Conservation (phyloP, 805 yeast species). For the Yarrowia porcina region DNA sequence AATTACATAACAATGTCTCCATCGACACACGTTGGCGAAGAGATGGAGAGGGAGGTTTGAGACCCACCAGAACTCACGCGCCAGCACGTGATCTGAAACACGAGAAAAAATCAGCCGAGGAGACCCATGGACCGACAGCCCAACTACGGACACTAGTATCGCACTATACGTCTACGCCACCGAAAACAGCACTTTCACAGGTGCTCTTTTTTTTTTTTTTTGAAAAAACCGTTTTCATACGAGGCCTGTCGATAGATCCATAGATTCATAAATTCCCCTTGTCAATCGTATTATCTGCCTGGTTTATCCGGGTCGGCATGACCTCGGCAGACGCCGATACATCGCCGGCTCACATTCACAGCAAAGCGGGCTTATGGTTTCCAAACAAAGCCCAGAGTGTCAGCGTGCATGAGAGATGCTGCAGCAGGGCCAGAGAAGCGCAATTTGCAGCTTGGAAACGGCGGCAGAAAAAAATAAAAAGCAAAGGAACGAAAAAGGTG, state of each 20-base stretch:
- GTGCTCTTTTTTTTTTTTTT: no score
- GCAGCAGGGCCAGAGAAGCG: neutral
- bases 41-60: no score
- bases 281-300: neutral
- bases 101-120: no score
- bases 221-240: no score
- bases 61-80: neutral
- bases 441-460: neutral
- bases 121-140: no score
- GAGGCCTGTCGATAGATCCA: no score
- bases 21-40: no score
- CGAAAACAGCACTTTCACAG: no score
- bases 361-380: neutral
- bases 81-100: neutral
- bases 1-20: neutral
- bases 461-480: neutral
- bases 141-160: no score
- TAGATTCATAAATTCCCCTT: no score
- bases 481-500: neutral
- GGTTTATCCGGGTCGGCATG: neutral
- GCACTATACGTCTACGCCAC: no score
- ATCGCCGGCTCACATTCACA: neutral
- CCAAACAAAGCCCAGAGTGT: neutral
- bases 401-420: neutral
- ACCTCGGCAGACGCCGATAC: neutral